phyloP scores from a whole-genome alignment of 2,329 filamentous ascomycete genomes.

The Calcarisporium arbuscula region DNA sequence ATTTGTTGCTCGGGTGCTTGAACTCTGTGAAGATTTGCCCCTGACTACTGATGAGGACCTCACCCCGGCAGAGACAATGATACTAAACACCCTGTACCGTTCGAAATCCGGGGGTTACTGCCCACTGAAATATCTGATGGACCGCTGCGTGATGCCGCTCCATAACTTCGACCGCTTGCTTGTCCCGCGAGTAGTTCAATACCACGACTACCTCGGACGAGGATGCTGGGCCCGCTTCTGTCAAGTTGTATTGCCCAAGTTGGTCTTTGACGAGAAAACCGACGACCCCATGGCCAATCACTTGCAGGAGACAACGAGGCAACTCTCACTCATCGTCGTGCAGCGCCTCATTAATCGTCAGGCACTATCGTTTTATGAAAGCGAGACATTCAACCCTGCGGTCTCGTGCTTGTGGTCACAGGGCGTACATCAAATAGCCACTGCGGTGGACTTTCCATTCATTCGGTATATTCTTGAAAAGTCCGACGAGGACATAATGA shows the following conservation, averaged over 20 bases:
- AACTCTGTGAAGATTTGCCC: constrained; percentile 12
- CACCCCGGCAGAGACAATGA: constrained; percentile 23
- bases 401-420: no score
- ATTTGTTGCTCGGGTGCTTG: constrained; percentile 18
- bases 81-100: constrained; percentile 17
- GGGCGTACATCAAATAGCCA: no score
- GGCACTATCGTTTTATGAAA: no score
- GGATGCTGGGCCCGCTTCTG: constrained; percentile 22
- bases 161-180: constrained; percentile 11
- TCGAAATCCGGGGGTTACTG: background rate
- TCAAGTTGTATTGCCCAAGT: constrained; percentile 4
- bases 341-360: no score
- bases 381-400: no score
- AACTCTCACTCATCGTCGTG: no score
- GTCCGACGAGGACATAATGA: no score
- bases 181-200: constrained; percentile 18
- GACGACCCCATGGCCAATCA: no score
- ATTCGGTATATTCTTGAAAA: no score
- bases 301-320: no score
- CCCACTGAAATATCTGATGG: constrained; percentile 16
- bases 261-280: no score
- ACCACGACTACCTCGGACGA: constrained; percentile 11
- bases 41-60: constrained; percentile 11
- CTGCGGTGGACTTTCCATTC: no score
- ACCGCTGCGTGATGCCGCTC: constrained; percentile 14